Percentiles rank a stretch among this genome's conserved stretches.
These are phyloP conservation scores for Pestalotiopsis sp. DNA, from an alignment of 2,329 filamentous ascomycete species.

Conservation along the genomic window DNA sequence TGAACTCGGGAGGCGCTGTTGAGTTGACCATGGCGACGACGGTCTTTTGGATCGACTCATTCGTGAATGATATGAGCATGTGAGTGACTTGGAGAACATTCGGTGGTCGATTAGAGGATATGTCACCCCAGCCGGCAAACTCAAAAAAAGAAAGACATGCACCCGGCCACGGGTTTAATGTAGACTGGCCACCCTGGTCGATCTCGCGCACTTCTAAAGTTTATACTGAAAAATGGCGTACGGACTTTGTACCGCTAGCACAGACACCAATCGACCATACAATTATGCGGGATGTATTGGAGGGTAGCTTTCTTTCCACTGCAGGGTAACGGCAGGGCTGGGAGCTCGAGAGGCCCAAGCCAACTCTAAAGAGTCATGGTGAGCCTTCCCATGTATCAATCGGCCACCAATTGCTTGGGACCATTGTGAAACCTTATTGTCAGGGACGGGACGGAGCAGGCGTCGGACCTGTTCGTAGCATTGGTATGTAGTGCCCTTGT, in stretches of 20 bases:
- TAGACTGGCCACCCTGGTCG: neutral
- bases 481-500: neutral
- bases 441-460: neutral
- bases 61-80: neutral
- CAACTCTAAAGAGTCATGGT: neutral
- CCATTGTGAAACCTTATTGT: neutral
- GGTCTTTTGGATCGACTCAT: neutral
- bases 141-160: neutral
- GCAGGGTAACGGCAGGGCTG: neutral
- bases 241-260: neutral
- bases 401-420: neutral
- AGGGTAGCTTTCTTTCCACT: neutral
- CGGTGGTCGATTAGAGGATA: neutral
- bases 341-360: neutral
- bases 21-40: neutral
- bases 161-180: neutral
- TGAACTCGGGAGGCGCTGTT: neutral
- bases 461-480: neutral
- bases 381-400: neutral
- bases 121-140: neutral
- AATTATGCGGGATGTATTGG: neutral
- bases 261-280: neutral
- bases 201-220: neutral
- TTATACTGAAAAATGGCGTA: neutral
- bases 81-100: neutral